These are phyloP conservation scores for Crithidia fasciculata DNA, from an alignment of 208 protist species.

Conservation along the genomic window DNA sequence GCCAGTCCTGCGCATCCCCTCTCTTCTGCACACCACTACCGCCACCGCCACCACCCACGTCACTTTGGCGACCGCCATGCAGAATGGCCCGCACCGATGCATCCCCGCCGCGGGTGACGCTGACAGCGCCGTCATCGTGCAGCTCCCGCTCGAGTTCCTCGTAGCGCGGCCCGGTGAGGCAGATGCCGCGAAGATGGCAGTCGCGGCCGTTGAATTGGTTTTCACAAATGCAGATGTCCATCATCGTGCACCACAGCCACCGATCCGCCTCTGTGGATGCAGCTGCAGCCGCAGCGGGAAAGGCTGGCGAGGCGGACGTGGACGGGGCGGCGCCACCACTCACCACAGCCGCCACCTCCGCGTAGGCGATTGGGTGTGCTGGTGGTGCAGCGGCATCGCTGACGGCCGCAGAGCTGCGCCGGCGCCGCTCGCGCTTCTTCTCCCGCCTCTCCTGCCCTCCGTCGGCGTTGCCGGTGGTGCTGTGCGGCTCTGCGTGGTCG, in stretches of 20 bases:
- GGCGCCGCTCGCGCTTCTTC: neutral
- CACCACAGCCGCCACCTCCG: slow-evolving; percentile 10
- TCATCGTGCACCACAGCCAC: slow-evolving; percentile 68
- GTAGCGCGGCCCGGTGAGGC: slow-evolving; percentile 59
- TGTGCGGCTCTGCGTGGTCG: slow-evolving; percentile 10
- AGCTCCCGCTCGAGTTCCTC: slow-evolving; percentile 20
- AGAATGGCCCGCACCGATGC: neutral
- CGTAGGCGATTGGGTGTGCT: slow-evolving; percentile 4
- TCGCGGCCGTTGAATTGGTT: slow-evolving; percentile 87
- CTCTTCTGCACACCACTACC: neutral
- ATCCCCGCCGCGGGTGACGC: neutral
- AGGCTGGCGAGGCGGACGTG: no score
- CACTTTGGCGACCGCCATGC: neutral
- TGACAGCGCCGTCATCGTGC: neutral
- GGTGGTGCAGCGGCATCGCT: neutral
- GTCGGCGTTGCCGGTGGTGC: slow-evolving; percentile 9
- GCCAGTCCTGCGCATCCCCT: neutral
- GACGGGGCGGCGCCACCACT: neutral
- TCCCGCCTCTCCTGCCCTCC: neutral
- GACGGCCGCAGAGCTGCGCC: no score
- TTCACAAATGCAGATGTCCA: slow-evolving; percentile 64
- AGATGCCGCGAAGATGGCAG: slow-evolving; percentile 80
- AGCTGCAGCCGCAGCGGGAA: no score
- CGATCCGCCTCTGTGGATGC: slow-evolving; percentile 25
- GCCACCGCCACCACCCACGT: no score